Percentiles rank a stretch among this genome's conserved stretches.
phyloP scores from a whole-genome alignment of 2,329 filamentous ascomycete species.

The Amauroascus niger region DNA sequence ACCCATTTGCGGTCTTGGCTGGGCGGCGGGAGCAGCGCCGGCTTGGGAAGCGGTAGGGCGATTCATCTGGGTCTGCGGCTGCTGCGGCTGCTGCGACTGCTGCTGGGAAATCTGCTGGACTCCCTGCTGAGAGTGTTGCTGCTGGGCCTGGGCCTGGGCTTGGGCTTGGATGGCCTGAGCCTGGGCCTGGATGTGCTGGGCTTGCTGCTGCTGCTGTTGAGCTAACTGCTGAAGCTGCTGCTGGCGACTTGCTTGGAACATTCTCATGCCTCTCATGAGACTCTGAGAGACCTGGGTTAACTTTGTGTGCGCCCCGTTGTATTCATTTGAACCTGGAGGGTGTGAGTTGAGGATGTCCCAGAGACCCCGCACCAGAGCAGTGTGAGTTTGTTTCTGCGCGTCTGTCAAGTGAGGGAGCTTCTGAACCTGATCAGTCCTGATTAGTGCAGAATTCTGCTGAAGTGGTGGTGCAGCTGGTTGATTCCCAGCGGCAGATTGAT shows the following conservation, averaged over 20 bases:
- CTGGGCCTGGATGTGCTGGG: slow-evolving; percentile 14
- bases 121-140: slow-evolving; percentile 16
- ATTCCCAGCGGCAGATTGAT: slow-evolving; percentile 19
- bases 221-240: slow-evolving; percentile 23
- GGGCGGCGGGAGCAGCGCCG: neutral
- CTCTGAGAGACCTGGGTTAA: slow-evolving; percentile 43
- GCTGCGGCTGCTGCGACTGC: slow-evolving; percentile 26
- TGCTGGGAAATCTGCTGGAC: slow-evolving; percentile 19
- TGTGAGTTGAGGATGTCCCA: slow-evolving; percentile 46
- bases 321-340: slow-evolving; percentile 41
- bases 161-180: slow-evolving; percentile 10
- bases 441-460: slow-evolving; percentile 39
- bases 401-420: slow-evolving; percentile 46
- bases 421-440: slow-evolving; percentile 46
- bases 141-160: slow-evolving; percentile 5
- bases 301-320: slow-evolving; percentile 42
- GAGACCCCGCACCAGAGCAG: slow-evolving; percentile 43
- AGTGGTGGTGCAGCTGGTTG: slow-evolving; percentile 18
- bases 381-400: slow-evolving; percentile 48
- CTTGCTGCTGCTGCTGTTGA: slow-evolving; percentile 26
- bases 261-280: slow-evolving; percentile 44
- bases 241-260: slow-evolving; percentile 31
- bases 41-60: slow-evolving; percentile 1
- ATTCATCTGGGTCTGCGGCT: slow-evolving; percentile 17
- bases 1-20: slow-evolving; percentile 24